A percentile compares a stretch with the other conserved stretches of the same genome.
Evolutionary conservation across 495 filamentous ascomycete genomes (phyloP).

Genomic region (Aspergillus kassunensis): DNA sequence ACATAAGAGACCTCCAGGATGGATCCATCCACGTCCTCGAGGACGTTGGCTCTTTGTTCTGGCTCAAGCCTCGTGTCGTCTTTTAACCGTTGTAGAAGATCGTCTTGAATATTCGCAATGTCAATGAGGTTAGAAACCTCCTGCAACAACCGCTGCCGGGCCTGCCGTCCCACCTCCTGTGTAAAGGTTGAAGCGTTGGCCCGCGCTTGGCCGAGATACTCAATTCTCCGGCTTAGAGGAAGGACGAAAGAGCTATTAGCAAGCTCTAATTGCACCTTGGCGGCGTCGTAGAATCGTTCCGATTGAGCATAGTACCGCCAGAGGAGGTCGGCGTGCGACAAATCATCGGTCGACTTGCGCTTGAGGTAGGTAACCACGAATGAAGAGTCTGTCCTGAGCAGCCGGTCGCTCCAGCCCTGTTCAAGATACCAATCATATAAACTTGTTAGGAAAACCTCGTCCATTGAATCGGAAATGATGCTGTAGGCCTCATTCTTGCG

Average conservation of each 20-base stretch:
- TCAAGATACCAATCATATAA: slow-evolving; percentile 95
- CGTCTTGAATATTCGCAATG: slow-evolving; percentile 91
- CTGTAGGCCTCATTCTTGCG: slow-evolving; percentile 82
- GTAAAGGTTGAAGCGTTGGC: slow-evolving; percentile 78
- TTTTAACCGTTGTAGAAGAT: slow-evolving; percentile 75
- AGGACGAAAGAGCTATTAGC: slow-evolving; percentile 76
- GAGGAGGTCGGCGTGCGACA: slow-evolving; percentile 81
- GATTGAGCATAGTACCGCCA: slow-evolving; percentile 85
- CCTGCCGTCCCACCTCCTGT: slow-evolving; percentile 65
- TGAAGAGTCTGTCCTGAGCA: slow-evolving; percentile 76
- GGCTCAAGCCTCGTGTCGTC: slow-evolving; percentile 62
- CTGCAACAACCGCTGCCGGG: slow-evolving; percentile 72
- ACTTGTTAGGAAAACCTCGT: slow-evolving; percentile 90
- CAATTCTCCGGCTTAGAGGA: slow-evolving; percentile 72
- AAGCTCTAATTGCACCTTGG: slow-evolving; percentile 76
- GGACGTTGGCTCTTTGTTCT: slow-evolving; percentile 56
- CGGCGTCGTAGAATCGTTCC: slow-evolving; percentile 76
- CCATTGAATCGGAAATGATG: slow-evolving; percentile 76
- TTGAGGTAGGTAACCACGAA: slow-evolving; percentile 85
- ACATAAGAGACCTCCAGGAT: slow-evolving; percentile 72
- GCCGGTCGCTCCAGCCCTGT: slow-evolving; percentile 74
- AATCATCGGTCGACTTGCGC: slow-evolving; percentile 60
- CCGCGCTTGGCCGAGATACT: slow-evolving; percentile 82
- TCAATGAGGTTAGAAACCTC: slow-evolving; percentile 84
- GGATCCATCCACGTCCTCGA: slow-evolving; percentile 64